A percentile compares a stretch with the other conserved stretches of the same genome.
phyloP scores from a whole-genome alignment of 805 yeast species.

The Wickerhamiella domercqiae region DNA sequence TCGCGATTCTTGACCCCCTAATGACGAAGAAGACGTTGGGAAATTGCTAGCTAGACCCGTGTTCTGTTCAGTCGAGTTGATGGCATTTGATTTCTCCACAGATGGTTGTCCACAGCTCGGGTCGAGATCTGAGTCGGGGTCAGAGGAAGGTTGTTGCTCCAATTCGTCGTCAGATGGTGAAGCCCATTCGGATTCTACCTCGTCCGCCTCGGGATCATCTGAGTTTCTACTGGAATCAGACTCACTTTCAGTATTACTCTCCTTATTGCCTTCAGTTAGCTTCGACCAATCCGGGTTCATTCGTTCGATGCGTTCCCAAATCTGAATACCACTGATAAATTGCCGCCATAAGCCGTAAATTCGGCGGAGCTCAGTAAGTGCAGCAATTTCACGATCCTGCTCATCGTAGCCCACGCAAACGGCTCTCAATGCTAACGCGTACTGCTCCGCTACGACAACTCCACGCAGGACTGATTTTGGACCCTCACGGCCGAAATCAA shows the following conservation, averaged over 20 bases:
- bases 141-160: background rate
- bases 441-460: conserved; percentile 52
- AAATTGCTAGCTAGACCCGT: background rate
- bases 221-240: background rate
- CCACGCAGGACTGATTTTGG: conserved; percentile 55
- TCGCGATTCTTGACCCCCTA: background rate
- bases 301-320: conserved; percentile 17
- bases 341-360: conserved; percentile 24
- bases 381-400: conserved; percentile 30
- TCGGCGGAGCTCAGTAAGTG: conserved; percentile 29
- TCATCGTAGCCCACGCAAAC: conserved; percentile 37
- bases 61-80: background rate
- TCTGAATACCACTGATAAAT: conserved; percentile 22
- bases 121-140: background rate
- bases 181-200: background rate
- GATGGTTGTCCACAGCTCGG: background rate
- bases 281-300: conserved; percentile 12
- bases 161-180: background rate
- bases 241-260: conserved; percentile 1
- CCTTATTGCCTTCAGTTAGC: background rate
- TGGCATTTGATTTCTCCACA: background rate
- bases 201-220: conserved; percentile 1
- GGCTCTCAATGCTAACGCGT: conserved; percentile 40
- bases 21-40: background rate
- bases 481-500: conserved; percentile 41